phyloP scores from a whole-genome alignment of 2,329 filamentous ascomycete species.

The Neoscytalidium dimidiatum region DNA sequence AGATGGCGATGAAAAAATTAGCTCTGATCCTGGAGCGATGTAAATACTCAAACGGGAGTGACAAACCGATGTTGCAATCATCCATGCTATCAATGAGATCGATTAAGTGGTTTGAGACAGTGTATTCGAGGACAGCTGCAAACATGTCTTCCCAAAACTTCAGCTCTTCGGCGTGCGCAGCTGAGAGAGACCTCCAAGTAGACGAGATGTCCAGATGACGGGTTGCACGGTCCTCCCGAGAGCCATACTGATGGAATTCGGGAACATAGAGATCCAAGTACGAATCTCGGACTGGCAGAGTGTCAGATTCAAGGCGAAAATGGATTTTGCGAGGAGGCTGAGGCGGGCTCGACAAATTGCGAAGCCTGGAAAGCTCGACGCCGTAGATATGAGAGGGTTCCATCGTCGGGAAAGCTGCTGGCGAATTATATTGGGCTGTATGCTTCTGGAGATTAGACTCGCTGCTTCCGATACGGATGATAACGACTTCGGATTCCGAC shows the following conservation, averaged over 20 bases:
- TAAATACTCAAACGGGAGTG: not conserved
- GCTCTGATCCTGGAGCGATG: not conserved
- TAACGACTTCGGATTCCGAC: not conserved
- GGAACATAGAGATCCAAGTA: constrained; percentile 17
- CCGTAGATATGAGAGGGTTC: constrained; percentile 8
- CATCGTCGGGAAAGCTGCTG: not conserved
- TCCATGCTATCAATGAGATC: constrained; percentile 21
- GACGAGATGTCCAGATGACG: constrained; percentile 36
- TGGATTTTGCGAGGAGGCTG: constrained; percentile 1
- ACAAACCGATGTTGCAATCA: constrained; percentile 6
- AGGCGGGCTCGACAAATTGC: not conserved
- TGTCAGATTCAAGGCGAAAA: constrained; percentile 7
- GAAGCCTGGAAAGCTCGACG: constrained; percentile 17
- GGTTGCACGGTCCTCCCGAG: constrained; percentile 10
- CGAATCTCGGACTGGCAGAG: constrained; percentile 1
- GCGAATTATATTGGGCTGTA: constrained; percentile 3
- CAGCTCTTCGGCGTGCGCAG: constrained; percentile 32
- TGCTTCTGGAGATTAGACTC: not conserved
- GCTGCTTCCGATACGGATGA: not conserved
- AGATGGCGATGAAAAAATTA: not conserved
- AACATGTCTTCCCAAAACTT: constrained; percentile 34
- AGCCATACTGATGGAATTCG: not conserved
- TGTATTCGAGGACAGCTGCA: constrained; percentile 25
- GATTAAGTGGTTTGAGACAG: constrained; percentile 26
- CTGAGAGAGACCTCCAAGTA: constrained; percentile 38